A percentile compares a stretch with the other conserved stretches of the same genome.
Conservation (phyloP, 805 yeast genomes). For the Ogataea salicorniae region DNA sequence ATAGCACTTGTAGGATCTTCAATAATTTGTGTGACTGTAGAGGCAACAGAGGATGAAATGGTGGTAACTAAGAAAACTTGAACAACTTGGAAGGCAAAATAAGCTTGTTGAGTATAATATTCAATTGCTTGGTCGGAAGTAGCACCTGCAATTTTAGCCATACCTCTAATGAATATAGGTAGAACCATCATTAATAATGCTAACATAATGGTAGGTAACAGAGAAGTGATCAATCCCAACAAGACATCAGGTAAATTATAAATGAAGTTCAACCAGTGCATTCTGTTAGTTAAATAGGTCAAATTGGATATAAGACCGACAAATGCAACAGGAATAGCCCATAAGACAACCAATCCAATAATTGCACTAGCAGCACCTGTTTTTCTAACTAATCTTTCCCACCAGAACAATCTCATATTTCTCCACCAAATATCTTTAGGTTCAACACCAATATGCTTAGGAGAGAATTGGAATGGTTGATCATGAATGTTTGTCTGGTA, state of each 20-base stretch:
- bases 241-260: conserved; percentile 48
- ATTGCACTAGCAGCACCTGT: conserved; percentile 50
- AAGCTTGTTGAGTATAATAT: conserved; percentile 59
- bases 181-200: conserved; percentile 61
- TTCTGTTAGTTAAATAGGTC: conserved; percentile 52
- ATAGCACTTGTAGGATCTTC: conserved; percentile 55
- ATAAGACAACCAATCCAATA: conserved; percentile 50
- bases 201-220: conserved; percentile 63
- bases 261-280: conserved; percentile 52
- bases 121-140: conserved; percentile 55
- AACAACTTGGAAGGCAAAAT: conserved; percentile 64
- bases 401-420: conserved; percentile 74
- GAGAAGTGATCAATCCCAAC: conserved; percentile 61
- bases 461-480: conserved; percentile 57
- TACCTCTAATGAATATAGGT: conserved; percentile 57
- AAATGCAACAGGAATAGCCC: conserved; percentile 78
- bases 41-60: conserved; percentile 64
- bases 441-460: conserved; percentile 56
- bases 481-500: conserved; percentile 60
- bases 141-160: conserved; percentile 59
- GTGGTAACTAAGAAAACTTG: conserved; percentile 71
- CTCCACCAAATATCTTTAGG: conserved; percentile 65
- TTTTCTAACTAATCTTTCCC: conserved; percentile 60
- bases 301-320: conserved; percentile 72
- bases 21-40: conserved; percentile 58